These are phyloP conservation scores for Dictyophora rubrovolvata DNA, from an alignment of 768 basidiomycete genomes.

Conservation along the genomic window DNA sequence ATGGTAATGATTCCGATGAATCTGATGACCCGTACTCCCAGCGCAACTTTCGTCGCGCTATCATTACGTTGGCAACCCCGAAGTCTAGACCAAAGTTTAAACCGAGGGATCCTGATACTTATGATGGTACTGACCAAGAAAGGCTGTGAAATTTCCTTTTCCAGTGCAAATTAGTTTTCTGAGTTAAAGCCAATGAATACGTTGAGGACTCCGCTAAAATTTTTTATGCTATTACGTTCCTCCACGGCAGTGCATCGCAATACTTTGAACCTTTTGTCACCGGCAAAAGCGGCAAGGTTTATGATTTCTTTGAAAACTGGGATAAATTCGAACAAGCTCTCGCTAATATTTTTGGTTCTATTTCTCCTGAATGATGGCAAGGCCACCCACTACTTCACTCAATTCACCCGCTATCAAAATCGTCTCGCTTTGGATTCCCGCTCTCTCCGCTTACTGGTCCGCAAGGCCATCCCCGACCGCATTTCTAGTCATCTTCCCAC, in stretches of 20 bases:
- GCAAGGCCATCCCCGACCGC: not conserved
- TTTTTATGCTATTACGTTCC: not conserved
- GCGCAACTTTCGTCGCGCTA: too few species aligned
- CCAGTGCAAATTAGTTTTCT: not conserved
- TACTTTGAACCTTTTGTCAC: not conserved
- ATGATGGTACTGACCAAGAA: not conserved
- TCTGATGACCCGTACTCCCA: too few species aligned
- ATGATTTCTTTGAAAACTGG: too few species aligned
- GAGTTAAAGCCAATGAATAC: not conserved
- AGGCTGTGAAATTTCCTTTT: not conserved
- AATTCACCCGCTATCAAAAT: not conserved
- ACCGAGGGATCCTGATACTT: not conserved
- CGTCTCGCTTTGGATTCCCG: not conserved
- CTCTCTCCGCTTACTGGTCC: not conserved
- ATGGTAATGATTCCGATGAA: too few species aligned
- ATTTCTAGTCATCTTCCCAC: not conserved
- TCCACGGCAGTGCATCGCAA: not conserved
- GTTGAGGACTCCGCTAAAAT: not conserved
- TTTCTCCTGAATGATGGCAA: not conserved
- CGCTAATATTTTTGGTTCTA: not conserved
- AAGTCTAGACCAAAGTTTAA: too few species aligned
- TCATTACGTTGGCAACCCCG: too few species aligned
- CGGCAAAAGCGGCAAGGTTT: too few species aligned
- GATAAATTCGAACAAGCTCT: too few species aligned
- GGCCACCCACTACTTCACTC: not conserved